These are phyloP conservation scores for Jacaranda mimosifolia DNA, from an alignment of 257 asterid genomes.

Conservation along the genomic window DNA sequence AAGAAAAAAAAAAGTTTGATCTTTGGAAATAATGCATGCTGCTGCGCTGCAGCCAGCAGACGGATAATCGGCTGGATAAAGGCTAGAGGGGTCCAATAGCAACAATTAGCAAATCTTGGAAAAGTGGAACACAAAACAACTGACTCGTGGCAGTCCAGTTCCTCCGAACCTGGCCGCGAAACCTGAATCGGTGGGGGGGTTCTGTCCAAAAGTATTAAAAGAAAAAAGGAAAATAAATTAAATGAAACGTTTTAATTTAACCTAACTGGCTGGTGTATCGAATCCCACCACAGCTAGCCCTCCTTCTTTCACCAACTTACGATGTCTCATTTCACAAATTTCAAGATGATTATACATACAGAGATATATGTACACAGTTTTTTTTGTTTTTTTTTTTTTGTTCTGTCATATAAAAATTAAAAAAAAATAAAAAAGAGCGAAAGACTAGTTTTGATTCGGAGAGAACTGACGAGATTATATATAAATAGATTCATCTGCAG, in stretches of 20 bases:
- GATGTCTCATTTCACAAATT: conserved; percentile 43
- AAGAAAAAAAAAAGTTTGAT: background rate
- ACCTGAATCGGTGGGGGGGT: conserved; percentile 51
- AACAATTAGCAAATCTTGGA: conserved; percentile 20
- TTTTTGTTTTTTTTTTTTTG: background rate
- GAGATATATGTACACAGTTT: conserved; percentile 24
- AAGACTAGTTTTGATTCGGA: background rate
- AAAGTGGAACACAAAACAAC: conserved; percentile 23
- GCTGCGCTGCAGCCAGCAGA: conserved; percentile 36
- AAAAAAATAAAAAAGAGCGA: background rate
- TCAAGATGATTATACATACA: conserved; percentile 42
- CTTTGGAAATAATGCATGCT: conserved; percentile 15
- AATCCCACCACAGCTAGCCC: conserved; percentile 43
- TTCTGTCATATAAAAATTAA: background rate
- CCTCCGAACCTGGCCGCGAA: conserved; percentile 50
- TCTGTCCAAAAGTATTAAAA: conserved; percentile 22
- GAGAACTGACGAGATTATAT: background rate
- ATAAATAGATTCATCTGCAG: conserved; percentile 14
- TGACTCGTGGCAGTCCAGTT: conserved; percentile 49
- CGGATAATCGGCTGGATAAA: conserved; percentile 42
- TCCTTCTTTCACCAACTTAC: conserved; percentile 42
- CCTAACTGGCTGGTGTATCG: conserved; percentile 41
- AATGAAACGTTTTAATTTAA: background rate
- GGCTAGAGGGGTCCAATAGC: conserved; percentile 29
- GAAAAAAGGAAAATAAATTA: conserved; percentile 6